Percentiles rank a stretch among this genome's conserved stretches.
Evolutionary conservation across 805 yeast species (phyloP).

Genomic region (Tetrapisispora iriomotensis): DNA sequence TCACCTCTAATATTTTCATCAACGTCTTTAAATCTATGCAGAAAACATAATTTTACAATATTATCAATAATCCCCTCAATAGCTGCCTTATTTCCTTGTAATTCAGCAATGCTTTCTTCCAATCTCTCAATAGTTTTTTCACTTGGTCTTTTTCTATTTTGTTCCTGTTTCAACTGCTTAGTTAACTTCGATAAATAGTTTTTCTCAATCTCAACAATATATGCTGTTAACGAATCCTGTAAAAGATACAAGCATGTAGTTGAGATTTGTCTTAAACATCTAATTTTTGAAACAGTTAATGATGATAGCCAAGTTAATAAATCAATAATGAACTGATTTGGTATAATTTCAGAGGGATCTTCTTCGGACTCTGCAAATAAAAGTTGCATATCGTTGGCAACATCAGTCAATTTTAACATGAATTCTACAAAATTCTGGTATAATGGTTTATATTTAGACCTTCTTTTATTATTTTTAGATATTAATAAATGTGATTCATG

Average conservation of each 20-base stretch:
- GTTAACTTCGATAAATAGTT: slow-evolving; percentile 32
- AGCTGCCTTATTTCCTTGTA: slow-evolving; percentile 41
- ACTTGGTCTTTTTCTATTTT: slow-evolving; percentile 30
- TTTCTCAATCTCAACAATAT: slow-evolving; percentile 32
- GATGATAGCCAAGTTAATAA: slow-evolving; percentile 68
- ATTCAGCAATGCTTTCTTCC: slow-evolving; percentile 33
- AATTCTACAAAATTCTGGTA: slow-evolving; percentile 47
- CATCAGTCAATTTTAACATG: slow-evolving; percentile 39
- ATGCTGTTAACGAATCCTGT: slow-evolving; percentile 49
- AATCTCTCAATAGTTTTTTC: slow-evolving; percentile 40
- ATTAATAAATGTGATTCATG: slow-evolving; percentile 65
- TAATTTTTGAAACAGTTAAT: slow-evolving; percentile 54
- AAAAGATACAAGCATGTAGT: slow-evolving; percentile 50
- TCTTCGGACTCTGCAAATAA: slow-evolving; percentile 35
- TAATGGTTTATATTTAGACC: slow-evolving; percentile 34
- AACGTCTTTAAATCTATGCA: slow-evolving; percentile 71
- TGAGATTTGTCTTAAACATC: slow-evolving; percentile 63
- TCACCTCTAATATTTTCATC: slow-evolving; percentile 64
- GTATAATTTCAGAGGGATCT: slow-evolving; percentile 5
- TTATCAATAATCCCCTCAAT: slow-evolving; percentile 53
- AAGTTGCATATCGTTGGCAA: slow-evolving; percentile 53
- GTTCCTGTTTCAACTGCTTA: slow-evolving; percentile 30
- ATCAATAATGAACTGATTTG: slow-evolving; percentile 32
- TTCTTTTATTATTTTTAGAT: slow-evolving; percentile 38
- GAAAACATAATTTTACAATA: slow-evolving; percentile 54